Conservation (phyloP, 1,284 basidiomycete species). For the Binderoboletus segoi region DNA sequence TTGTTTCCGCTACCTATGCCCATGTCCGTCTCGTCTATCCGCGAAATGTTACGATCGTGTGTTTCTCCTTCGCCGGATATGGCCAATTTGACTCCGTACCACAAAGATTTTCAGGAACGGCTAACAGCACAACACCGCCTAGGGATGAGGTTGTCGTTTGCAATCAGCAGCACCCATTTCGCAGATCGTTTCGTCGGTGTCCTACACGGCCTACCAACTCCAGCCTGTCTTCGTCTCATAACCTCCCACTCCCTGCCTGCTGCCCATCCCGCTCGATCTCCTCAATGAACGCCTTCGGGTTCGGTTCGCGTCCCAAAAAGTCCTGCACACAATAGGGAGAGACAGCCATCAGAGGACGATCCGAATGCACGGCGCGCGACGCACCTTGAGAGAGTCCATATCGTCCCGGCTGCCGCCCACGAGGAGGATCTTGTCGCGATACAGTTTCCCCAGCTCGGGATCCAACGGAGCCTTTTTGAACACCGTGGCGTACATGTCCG, state of each 20-base stretch:
- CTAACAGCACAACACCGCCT: too few species aligned
- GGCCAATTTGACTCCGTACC: too few species aligned
- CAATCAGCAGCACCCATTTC: too few species aligned
- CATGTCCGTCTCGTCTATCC: too few species aligned
- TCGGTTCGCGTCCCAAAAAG: constrained; percentile 78
- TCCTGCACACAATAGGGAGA: constrained; percentile 37
- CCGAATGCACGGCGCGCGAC: not conserved
- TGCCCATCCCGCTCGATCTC: constrained; percentile 21
- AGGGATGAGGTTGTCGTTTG: too few species aligned
- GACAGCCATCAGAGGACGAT: too few species aligned
- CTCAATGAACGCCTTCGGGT: constrained; percentile 58
- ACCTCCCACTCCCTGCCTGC: not conserved
- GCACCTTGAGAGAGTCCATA: constrained; percentile 55
- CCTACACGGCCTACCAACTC: not conserved
- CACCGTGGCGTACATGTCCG: constrained; percentile 42
- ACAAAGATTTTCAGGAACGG: too few species aligned
- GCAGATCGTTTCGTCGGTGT: not conserved
- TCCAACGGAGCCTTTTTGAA: constrained; percentile 75
- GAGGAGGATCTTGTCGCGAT: constrained; percentile 55
- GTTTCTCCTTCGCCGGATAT: too few species aligned
- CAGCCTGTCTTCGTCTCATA: constrained; percentile 1
- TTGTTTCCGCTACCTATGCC: too few species aligned
- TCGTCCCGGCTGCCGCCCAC: constrained; percentile 64
- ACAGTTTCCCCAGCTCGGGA: constrained; percentile 54
- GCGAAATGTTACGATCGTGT: too few species aligned